Evolutionary conservation across 1,284 basidiomycete species (phyloP).

Genomic region (Schizophyllum commune): DNA sequence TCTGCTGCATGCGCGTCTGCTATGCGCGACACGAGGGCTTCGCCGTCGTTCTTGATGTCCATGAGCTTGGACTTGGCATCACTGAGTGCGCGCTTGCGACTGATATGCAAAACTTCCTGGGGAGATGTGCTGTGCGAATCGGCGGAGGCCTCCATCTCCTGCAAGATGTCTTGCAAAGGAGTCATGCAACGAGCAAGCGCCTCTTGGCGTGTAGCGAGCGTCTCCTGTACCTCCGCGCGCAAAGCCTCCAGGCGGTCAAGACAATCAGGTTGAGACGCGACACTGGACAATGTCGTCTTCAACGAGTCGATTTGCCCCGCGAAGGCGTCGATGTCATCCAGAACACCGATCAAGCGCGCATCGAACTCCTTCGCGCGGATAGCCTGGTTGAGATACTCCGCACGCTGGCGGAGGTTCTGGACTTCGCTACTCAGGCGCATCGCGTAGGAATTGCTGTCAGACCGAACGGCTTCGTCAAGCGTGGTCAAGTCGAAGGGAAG

Average conservation of each 20-base stretch:
- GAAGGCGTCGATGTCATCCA: slow-evolving; percentile 31
- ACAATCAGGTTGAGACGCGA: slow-evolving; percentile 11
- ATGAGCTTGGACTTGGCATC: slow-evolving; percentile 41
- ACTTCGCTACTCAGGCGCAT: slow-evolving; percentile 53
- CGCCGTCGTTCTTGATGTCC: slow-evolving; percentile 38
- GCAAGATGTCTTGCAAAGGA: slow-evolving; percentile 42
- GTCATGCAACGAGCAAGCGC: slow-evolving; percentile 44
- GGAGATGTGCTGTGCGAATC: slow-evolving; percentile 31
- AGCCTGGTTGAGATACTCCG: slow-evolving; percentile 42
- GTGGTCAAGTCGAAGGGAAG: slow-evolving; percentile 50
- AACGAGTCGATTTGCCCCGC: slow-evolving; percentile 26
- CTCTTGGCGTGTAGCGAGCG: slow-evolving; percentile 28
- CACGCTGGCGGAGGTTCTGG: slow-evolving; percentile 40
- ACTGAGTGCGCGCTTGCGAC: slow-evolving; percentile 39
- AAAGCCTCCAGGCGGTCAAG: slow-evolving; percentile 23
- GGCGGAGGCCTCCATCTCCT: slow-evolving; percentile 39
- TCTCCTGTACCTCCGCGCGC: slow-evolving; percentile 21
- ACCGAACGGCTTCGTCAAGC: slow-evolving; percentile 64
- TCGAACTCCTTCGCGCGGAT: slow-evolving; percentile 51
- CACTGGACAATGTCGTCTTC: slow-evolving; percentile 6
- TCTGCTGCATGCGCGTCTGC: slow-evolving; percentile 28
- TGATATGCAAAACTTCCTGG: slow-evolving; percentile 35
- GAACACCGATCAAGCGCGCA: slow-evolving; percentile 25
- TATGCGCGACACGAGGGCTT: slow-evolving; percentile 29
- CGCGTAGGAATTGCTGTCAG: slow-evolving; percentile 61